Evolutionary conservation across 1,284 basidiomycete genomes (phyloP), one percentile per base, ranked within the genome.

Genomic region (Coniferiporia weirii): DNA sequence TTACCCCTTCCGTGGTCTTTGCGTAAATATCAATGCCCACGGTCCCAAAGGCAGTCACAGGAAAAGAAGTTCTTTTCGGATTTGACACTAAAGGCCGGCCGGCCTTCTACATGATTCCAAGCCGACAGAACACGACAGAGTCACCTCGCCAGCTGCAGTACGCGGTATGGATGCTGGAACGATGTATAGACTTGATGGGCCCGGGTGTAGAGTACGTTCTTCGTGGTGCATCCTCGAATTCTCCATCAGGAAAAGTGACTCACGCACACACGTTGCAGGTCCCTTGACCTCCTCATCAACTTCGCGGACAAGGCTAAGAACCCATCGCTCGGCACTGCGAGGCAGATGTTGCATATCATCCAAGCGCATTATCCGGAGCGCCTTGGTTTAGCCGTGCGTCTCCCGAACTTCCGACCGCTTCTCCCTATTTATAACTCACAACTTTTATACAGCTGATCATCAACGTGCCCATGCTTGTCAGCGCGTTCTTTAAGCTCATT

Each of bases 321-420:
- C 51, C 89, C 93, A 0, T 84, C 89, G 1, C 70, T 94, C 34
- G 66, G 75, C 17, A 84, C 81, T 1, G 75, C 88, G 1, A 78
- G 86, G 32, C 57, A 73, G 48, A 81, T 91, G 15, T 77, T 93
- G 47, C 77, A 81, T 71, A 91, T 94, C 64, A 76, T 95, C 27
- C 93, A 95, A 70, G 82, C 87, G 62, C 93, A 96, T 70, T 94
- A 97, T 68, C 92, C 93, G 0, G 94, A 96, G 74, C 84, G 93
- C n/a, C 83, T 98, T 38, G 93, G 93, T n/a, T 77, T 84, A 22
- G 85, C 92, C 15, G 38, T 40, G 15, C 15, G 38, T 40, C 38
- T 15, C 27, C 27, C 27, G 27, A 40, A 40, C 15, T 40, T 40
- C 27, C 27, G 15, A 3, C 38, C 15, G 9, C 15, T 40, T 15